Evolutionary conservation across 306 rosid species (phyloP).

Genomic region (Ceratonia siliqua): DNA sequence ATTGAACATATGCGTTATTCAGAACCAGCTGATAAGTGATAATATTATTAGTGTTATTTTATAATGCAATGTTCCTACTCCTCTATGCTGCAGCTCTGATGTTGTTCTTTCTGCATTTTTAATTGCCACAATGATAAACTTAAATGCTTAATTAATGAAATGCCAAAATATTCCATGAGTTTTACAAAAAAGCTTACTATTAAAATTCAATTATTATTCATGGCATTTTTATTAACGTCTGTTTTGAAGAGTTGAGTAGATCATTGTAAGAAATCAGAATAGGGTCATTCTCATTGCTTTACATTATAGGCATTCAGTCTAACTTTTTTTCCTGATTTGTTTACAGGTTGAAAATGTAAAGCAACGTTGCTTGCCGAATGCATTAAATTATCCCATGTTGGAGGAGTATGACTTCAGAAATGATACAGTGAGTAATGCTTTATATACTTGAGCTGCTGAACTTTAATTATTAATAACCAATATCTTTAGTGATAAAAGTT

Average conservation of each 20-base stretch:
- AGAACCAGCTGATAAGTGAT: neutral
- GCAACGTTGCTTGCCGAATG: conserved; percentile 91
- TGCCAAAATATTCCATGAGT: neutral
- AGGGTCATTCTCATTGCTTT: conserved; percentile 29
- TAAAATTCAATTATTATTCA: neutral
- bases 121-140: conserved; percentile 4
- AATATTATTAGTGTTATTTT: neutral
- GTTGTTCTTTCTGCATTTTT: conserved; percentile 11
- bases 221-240: neutral
- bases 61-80: conserved; percentile 5
- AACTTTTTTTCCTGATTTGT: conserved; percentile 8
- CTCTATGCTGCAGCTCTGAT: conserved; percentile 9
- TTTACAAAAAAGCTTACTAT: conserved; percentile 16
- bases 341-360: conserved; percentile 91
- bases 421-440: conserved; percentile 69
- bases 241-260: conserved; percentile 18
- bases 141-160: neutral
- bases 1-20: neutral
- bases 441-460: conserved; percentile 9
- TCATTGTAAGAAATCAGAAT: neutral
- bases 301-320: neutral
- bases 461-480: conserved; percentile 5
- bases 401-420: conserved; percentile 97
- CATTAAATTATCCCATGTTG: conserved; percentile 91
- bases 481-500: conserved; percentile 4